Conservation (phyloP, 2,329 filamentous ascomycete species). For the Cytospora mali region DNA sequence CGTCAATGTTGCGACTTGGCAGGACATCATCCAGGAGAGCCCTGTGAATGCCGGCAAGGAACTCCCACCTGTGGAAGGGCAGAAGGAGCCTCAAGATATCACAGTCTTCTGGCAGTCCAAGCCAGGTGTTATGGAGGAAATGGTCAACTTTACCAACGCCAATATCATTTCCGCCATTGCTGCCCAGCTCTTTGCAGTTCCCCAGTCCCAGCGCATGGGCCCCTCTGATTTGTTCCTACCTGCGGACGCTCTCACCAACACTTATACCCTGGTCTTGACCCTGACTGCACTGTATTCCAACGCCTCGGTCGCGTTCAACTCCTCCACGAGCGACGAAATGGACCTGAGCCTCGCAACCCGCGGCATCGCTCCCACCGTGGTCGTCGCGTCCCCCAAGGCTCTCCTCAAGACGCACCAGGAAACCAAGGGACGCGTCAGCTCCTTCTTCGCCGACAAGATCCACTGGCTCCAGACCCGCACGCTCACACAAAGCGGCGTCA, state of each 20-base stretch:
- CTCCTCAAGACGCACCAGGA: conserved; percentile 69
- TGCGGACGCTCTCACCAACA: conserved; percentile 77
- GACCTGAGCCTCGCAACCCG: conserved; percentile 74
- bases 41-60: conserved; percentile 60
- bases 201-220: conserved; percentile 71
- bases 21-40: conserved; percentile 78
- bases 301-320: conserved; percentile 84
- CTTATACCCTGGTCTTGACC: conserved; percentile 78
- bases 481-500: conserved; percentile 70
- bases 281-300: conserved; percentile 84
- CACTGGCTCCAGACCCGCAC: conserved; percentile 73
- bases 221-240: conserved; percentile 82
- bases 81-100: conserved; percentile 55
- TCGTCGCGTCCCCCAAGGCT: conserved; percentile 76
- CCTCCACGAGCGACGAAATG: conserved; percentile 73
- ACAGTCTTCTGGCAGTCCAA: conserved; percentile 69
- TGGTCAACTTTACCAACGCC: conserved; percentile 78
- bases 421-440: conserved; percentile 60
- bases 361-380: conserved; percentile 77
- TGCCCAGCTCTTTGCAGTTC: conserved; percentile 75
- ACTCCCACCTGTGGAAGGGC: conserved; percentile 65
- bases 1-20: conserved; percentile 88
- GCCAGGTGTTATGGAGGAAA: conserved; percentile 59
- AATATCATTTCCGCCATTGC: conserved; percentile 90
- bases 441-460: conserved; percentile 65